These are phyloP conservation scores for Acer campestre DNA, from an alignment of 345 rosid genomes.

Conservation along the genomic window DNA sequence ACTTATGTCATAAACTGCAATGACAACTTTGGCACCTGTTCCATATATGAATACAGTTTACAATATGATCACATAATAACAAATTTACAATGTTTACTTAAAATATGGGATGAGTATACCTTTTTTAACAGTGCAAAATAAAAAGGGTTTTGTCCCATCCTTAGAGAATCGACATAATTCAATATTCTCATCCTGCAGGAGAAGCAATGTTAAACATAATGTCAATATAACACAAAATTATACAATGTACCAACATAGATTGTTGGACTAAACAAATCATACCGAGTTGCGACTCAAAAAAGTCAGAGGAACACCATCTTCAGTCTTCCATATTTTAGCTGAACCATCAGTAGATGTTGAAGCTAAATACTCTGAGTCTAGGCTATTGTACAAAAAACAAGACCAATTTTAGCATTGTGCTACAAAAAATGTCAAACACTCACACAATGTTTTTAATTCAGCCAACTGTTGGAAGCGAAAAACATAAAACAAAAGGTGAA, in stretches of 20 bases:
- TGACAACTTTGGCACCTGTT: slow-evolving; percentile 68
- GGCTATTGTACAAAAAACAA: slow-evolving; percentile 44
- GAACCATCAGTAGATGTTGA: slow-evolving; percentile 90
- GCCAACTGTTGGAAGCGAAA: neutral
- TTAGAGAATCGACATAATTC: slow-evolving; percentile 85
- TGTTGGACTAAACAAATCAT: slow-evolving; percentile 20
- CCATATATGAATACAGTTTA: slow-evolving; percentile 24
- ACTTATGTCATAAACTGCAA: slow-evolving; percentile 85
- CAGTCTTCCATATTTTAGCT: slow-evolving; percentile 91
- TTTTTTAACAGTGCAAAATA: slow-evolving; percentile 78
- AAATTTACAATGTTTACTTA: neutral
- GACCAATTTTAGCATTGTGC: slow-evolving; percentile 12
- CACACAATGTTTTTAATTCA: neutral
- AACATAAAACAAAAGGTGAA: neutral
- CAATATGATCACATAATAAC: slow-evolving; percentile 3
- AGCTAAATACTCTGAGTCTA: slow-evolving; percentile 90
- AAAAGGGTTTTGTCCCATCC: slow-evolving; percentile 93
- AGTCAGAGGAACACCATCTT: slow-evolving; percentile 73
- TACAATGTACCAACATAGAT: neutral
- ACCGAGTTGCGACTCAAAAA: slow-evolving; percentile 79
- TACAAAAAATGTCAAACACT: slow-evolving; percentile 4
- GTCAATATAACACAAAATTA: slow-evolving; percentile 17
- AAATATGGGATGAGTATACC: slow-evolving; percentile 39
- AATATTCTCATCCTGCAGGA: slow-evolving; percentile 73
- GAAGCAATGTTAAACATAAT: slow-evolving; percentile 11